Conservation (phyloP, 495 filamentous ascomycete genomes). For the Aspergillus sparsus region DNA sequence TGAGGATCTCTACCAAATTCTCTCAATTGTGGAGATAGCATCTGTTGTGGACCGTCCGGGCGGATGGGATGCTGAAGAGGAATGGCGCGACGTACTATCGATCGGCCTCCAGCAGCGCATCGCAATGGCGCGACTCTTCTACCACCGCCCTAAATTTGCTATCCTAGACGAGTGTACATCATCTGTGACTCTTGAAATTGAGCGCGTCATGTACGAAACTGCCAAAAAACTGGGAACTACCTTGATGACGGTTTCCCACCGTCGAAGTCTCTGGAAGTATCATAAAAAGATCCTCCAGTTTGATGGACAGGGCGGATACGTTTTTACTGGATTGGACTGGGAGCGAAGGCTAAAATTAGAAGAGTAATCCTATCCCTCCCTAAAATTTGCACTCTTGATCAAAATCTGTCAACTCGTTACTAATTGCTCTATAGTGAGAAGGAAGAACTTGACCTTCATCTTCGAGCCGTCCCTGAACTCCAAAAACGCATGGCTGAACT, state of each 20-base stretch:
- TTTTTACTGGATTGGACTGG: slow-evolving; percentile 90
- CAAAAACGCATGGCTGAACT: slow-evolving; percentile 83
- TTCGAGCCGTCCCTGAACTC: slow-evolving; percentile 83
- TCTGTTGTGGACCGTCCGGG: slow-evolving; percentile 77
- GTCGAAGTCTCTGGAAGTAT: slow-evolving; percentile 93
- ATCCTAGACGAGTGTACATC: slow-evolving; percentile 97
- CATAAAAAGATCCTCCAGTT: slow-evolving; percentile 93
- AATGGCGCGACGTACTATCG: slow-evolving; percentile 91
- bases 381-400: too few species aligned
- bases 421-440: slow-evolving; percentile 62
- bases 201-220: slow-evolving; percentile 94
- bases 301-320: slow-evolving; percentile 87
- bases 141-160: slow-evolving; percentile 84
- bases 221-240: slow-evolving; percentile 90
- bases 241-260: slow-evolving; percentile 92
- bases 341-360: slow-evolving; percentile 82
- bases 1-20: slow-evolving; percentile 71
- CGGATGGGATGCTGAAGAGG: slow-evolving; percentile 92
- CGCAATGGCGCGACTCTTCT: slow-evolving; percentile 95
- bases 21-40: slow-evolving; percentile 78
- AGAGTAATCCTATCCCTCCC: slow-evolving; percentile 56
- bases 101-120: slow-evolving; percentile 95
- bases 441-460: slow-evolving; percentile 84
- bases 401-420: too few species aligned
- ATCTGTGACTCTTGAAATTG: slow-evolving; percentile 87